phyloP scores from a whole-genome alignment of 208 protist genomes.

The Lotmaria passim region DNA sequence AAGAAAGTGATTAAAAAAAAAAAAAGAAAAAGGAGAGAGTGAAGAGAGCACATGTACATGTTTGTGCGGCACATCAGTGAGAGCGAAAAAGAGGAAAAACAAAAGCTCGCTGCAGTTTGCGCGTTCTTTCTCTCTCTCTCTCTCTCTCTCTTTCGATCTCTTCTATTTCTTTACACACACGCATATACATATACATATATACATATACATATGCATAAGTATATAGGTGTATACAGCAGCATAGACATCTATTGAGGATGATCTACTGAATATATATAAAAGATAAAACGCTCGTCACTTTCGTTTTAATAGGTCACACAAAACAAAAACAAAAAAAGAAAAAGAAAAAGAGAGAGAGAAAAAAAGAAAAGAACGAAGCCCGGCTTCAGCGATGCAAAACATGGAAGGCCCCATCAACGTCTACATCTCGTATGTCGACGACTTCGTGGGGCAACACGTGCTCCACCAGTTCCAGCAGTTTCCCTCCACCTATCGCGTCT shows the following conservation, averaged over 20 bases:
- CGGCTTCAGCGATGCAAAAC: neutral
- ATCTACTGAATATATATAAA: too few species aligned
- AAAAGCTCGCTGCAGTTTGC: neutral
- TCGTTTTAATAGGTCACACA: too few species aligned
- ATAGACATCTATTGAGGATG: too few species aligned
- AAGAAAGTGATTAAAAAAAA: too few species aligned
- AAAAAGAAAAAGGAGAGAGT: neutral
- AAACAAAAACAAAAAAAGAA: neutral
- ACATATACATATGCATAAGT: too few species aligned
- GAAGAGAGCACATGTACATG: neutral
- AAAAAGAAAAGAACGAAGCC: neutral
- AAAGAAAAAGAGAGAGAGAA: neutral
- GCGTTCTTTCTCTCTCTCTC: neutral
- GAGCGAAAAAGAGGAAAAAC: neutral
- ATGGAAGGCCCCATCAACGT: slow-evolving; percentile 41
- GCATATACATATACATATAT: too few species aligned
- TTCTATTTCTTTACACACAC: neutral
- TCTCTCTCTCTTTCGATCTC: neutral
- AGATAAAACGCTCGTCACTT: too few species aligned
- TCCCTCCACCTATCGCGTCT: slow-evolving; percentile 57
- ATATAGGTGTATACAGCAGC: too few species aligned
- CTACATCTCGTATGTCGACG: slow-evolving; percentile 83
- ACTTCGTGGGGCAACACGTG: slow-evolving; percentile 73
- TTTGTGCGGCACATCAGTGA: neutral
- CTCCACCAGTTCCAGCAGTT: slow-evolving; percentile 59